These are phyloP conservation scores for Irpex sp. DNA, from an alignment of 1,284 basidiomycete species.

Conservation along the genomic window DNA sequence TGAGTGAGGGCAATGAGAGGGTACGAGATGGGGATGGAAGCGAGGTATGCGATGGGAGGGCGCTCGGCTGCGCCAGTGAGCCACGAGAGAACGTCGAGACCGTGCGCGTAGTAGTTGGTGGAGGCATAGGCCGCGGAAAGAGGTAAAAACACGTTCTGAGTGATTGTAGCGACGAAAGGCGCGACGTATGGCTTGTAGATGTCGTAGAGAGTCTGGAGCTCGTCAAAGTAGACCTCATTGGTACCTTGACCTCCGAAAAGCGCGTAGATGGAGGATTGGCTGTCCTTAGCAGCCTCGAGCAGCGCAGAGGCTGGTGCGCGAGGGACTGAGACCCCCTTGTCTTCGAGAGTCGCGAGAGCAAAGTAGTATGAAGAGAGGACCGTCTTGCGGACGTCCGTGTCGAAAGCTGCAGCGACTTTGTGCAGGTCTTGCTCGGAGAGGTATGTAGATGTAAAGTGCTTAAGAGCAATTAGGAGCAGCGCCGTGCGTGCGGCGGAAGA, in stretches of 20 bases:
- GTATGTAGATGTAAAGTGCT: constrained; percentile 77
- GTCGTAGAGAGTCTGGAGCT: constrained; percentile 89
- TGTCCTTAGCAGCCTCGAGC: constrained; percentile 64
- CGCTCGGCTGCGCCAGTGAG: constrained; percentile 67
- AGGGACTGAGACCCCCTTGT: constrained; percentile 56
- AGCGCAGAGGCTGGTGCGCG: constrained; percentile 71
- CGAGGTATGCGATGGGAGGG: constrained; percentile 86
- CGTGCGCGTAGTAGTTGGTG: constrained; percentile 74
- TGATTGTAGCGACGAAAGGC: constrained; percentile 64
- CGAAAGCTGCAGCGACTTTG: constrained; percentile 73
- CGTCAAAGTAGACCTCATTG: constrained; percentile 98
- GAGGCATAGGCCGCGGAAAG: constrained; percentile 65
- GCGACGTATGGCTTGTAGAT: constrained; percentile 86
- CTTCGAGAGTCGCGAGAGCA: constrained; percentile 73
- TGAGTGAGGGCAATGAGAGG: constrained; percentile 96
- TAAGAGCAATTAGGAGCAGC: constrained; percentile 70
- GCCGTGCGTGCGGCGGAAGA: constrained; percentile 57
- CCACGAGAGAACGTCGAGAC: constrained; percentile 85
- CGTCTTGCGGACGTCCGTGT: constrained; percentile 71
- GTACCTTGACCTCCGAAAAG: constrained; percentile 98
- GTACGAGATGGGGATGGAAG: constrained; percentile 92
- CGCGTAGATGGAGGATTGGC: constrained; percentile 83
- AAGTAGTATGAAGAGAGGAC: constrained; percentile 82
- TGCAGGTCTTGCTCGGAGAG: constrained; percentile 78
- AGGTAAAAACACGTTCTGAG: constrained; percentile 67